These are phyloP conservation scores for Mortierella polycephala DNA, from an alignment of 371 early-diverging fungal species.

Conservation along the genomic window DNA sequence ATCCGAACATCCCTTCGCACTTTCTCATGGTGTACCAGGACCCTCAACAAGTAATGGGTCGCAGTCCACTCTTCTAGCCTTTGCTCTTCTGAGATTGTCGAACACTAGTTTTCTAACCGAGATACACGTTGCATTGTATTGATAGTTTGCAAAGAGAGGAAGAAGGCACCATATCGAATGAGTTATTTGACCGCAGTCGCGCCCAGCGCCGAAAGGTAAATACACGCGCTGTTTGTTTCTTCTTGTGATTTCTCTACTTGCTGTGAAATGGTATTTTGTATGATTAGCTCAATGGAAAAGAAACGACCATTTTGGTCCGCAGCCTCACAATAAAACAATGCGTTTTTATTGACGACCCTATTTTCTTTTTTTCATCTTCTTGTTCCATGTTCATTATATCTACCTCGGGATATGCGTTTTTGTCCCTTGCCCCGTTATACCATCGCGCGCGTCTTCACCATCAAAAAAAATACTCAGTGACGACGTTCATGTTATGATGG, in stretches of 20 bases:
- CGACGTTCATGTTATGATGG: constrained; percentile 30
- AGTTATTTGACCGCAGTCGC: constrained; percentile 24
- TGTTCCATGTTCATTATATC: not conserved
- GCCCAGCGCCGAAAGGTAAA: constrained; percentile 22
- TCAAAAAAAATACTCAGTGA: constrained; percentile 4
- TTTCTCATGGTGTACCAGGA: constrained; percentile 24
- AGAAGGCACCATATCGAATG: constrained; percentile 18
- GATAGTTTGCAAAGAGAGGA: constrained; percentile 20
- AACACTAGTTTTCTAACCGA: not conserved
- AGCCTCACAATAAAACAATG: not conserved
- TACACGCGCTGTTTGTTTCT: not conserved
- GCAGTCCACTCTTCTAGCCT: not conserved
- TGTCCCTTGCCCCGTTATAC: not conserved
- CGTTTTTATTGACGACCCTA: not conserved
- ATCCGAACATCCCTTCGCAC: constrained; percentile 19
- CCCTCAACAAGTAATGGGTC: constrained; percentile 12
- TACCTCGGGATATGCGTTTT: not conserved
- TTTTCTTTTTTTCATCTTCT: not conserved
- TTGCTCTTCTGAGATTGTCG: not conserved
- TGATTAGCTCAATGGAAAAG: too few relatives aligned
- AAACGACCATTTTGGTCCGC: constrained; percentile 7
- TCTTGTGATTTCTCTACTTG: not conserved
- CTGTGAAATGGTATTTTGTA: not conserved
- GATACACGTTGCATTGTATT: not conserved
- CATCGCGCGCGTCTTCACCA: not conserved